These are phyloP conservation scores for Fraxinus albicans DNA, from an alignment of 305 asterid genomes.

Conservation along the genomic window DNA sequence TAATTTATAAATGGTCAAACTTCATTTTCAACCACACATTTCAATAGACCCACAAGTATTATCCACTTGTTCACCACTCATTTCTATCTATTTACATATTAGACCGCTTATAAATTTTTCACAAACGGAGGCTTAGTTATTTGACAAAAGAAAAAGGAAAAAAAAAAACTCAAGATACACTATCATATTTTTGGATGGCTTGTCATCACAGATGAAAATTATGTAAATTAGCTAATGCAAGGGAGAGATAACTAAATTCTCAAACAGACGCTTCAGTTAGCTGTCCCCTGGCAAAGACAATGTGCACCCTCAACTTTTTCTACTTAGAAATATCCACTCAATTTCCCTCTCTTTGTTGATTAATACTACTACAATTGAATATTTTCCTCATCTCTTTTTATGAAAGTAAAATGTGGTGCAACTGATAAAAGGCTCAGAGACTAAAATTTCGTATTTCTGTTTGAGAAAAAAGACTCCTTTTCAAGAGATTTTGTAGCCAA, in stretches of 20 bases:
- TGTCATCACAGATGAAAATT: background rate
- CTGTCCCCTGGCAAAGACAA: background rate
- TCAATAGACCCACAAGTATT: background rate
- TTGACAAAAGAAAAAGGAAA: background rate
- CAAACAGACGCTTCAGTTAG: background rate
- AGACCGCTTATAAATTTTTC: background rate
- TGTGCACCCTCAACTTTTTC: background rate
- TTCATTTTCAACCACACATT: background rate
- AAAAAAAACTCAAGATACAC: background rate
- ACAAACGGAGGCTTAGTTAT: background rate
- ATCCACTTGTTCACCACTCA: background rate
- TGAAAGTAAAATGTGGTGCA: background rate
- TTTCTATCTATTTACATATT: background rate
- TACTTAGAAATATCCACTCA: background rate
- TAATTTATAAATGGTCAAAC: background rate
- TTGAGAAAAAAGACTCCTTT: background rate
- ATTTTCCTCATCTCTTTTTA: background rate
- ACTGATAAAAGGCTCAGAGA: background rate
- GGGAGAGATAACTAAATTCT: background rate
- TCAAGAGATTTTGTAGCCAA: background rate
- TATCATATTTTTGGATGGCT: background rate
- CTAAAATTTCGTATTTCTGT: background rate
- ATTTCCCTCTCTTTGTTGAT: background rate
- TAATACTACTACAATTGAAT: background rate
- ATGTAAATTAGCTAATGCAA: background rate